Base-by-base conservation (phyloP, 768 basidiomycete species). In the Tylopilus vinaceipallidus region DNA sequence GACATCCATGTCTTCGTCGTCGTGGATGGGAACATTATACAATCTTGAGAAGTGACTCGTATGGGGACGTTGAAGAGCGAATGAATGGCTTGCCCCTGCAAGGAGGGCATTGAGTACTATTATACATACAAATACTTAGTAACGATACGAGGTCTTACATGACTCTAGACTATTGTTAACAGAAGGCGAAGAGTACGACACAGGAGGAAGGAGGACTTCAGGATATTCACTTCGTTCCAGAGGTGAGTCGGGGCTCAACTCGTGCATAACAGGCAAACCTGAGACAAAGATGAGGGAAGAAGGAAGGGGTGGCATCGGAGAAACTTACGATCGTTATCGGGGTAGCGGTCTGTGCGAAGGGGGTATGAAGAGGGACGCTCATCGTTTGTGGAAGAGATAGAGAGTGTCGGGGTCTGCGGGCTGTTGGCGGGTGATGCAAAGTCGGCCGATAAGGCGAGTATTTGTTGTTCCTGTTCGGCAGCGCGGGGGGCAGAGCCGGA, bases 61-160 rank as follows among this genome's bases (percentile, higher is more conserved):
- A 54, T 66, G 62, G 0, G 66, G 65, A 36, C 60, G 67, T 58
- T 56, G 66, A 42, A 55, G 66, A 27, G 34, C 49, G 56, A 48
- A 14, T 14, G 58, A 39, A 62, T 59, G 54, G 59, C 57, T 60
- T 53, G 52, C 58, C 78, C 77, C 79, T 80, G 75, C 66, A 76
- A 73, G 66, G 69, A 75, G 75, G 75, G 70, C 71, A 73, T 83
- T 84, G 80, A 84, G 81, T 73, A 79, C 74, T 77, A 70, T 66
- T 62, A 76, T 82, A 83, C 80, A 80, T 78, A 73, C 69, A 81
- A 77, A 74, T 71, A 77, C 76, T 82, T 74, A 82, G 77, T 81
- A 82, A 61, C 74, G 77, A 78, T 84, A 84, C 83, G 79, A 71
- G 61, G 69, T 79, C 84, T 86, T 86, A 86, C 84, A 83, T 78